Percentiles rank a stretch among this genome's conserved stretches.
These are phyloP conservation scores for Halteria grandinella DNA, from an alignment of 73 alveolate genomes.

Conservation along the genomic window DNA sequence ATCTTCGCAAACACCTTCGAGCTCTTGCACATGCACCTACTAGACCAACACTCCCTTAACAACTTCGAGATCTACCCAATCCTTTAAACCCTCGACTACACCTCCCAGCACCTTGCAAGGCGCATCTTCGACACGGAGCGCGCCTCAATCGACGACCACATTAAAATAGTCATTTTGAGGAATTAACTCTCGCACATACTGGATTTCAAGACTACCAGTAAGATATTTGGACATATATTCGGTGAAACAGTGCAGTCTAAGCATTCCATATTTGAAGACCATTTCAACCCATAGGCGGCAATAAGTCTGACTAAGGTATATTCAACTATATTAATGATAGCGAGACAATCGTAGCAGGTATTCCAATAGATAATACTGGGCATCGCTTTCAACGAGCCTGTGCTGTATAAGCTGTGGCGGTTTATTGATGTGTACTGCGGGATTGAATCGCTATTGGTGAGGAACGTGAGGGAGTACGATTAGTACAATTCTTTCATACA, in stretches of 20 bases:
- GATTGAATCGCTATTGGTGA: conserved; percentile 19
- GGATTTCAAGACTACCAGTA: conserved; percentile 47
- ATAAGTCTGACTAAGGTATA: conserved; percentile 64
- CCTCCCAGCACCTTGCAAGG: conserved; percentile 47
- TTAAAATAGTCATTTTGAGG: conserved; percentile 27
- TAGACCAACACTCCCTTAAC: conserved; percentile 1
- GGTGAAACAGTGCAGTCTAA: conserved; percentile 40
- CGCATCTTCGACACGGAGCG: conserved; percentile 49
- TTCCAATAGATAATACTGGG: conserved; percentile 69
- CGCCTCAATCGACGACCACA: conserved; percentile 53
- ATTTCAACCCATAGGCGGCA: conserved; percentile 67
- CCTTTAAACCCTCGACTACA: conserved; percentile 14
- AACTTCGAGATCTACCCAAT: conserved; percentile 48
- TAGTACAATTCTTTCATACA: conserved; percentile 45
- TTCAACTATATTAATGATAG: conserved; percentile 61
- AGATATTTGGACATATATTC: conserved; percentile 47
- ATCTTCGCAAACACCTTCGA: conserved; percentile 69
- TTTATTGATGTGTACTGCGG: conserved; percentile 67
- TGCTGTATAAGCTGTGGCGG: conserved; percentile 69
- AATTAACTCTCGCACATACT: conserved; percentile 35
- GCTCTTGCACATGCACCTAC: conserved; percentile 44
- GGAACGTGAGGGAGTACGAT: conserved; percentile 37
- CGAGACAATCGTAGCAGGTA: conserved; percentile 35
- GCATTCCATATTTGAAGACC: conserved; percentile 56
- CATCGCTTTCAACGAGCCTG: conserved; percentile 67